phyloP scores from a whole-genome alignment of 768 basidiomycete genomes.

The Panaeolus papilionaceus region DNA sequence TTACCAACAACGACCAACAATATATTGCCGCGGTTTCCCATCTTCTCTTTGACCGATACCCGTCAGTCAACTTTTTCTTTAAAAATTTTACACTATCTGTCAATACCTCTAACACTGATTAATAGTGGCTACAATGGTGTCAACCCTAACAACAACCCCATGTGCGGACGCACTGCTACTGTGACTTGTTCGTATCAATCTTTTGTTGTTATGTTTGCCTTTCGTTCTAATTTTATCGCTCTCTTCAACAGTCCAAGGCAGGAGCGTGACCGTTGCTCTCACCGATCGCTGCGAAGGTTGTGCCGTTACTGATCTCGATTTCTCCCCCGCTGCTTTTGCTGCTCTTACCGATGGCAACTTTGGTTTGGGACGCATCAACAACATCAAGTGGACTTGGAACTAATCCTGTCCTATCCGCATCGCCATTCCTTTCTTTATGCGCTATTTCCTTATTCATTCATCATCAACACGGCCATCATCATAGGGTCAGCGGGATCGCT shows the following conservation, averaged over 20 bases:
- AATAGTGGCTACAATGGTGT: conserved; percentile 57
- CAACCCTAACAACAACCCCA: conserved; percentile 79
- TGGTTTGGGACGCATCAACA: conserved; percentile 55
- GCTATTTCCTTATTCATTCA: conserved; percentile 9
- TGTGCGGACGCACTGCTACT: conserved; percentile 60
- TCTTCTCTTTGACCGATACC: conserved; percentile 61
- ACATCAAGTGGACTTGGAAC: conserved; percentile 57
- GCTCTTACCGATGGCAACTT: conserved; percentile 43
- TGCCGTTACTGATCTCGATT: conserved; percentile 57
- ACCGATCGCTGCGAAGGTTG: conserved; percentile 73
- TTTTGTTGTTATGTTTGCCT: conserved; percentile 16
- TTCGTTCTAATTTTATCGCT: conserved; percentile 8
- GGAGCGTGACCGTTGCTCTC: conserved; percentile 52
- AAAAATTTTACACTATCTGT: background rate
- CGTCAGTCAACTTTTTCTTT: conserved; percentile 46
- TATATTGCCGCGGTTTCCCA: conserved; percentile 65
- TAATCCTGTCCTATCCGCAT: conserved; percentile 29
- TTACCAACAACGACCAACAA: conserved; percentile 56
- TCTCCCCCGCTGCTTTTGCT: conserved; percentile 65
- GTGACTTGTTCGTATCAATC: conserved; percentile 49
- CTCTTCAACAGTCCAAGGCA: conserved; percentile 53
- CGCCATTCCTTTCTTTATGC: conserved; percentile 17
- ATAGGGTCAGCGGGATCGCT: conserved; percentile 3
- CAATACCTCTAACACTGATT: conserved; percentile 15
- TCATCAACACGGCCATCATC: background rate